These are phyloP conservation scores for Calocybe cyanea DNA, from an alignment of 768 basidiomycete genomes.

Conservation along the genomic window DNA sequence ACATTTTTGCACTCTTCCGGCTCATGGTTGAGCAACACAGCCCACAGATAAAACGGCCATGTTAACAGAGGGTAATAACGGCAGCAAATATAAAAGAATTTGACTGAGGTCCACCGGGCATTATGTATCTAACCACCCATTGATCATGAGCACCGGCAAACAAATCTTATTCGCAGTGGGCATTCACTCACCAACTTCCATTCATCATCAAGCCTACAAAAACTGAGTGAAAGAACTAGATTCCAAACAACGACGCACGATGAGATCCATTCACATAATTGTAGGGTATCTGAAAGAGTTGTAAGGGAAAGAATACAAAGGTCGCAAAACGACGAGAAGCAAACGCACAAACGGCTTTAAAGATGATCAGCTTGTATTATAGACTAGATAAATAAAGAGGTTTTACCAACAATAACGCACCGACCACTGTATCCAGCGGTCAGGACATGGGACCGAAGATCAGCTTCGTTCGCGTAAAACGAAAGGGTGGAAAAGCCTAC, in stretches of 20 bases:
- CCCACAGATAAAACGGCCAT: slow-evolving; percentile 23
- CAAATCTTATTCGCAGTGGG: background rate
- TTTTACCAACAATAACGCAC: background rate
- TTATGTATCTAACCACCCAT: slow-evolving; percentile 17
- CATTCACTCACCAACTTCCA: slow-evolving; percentile 13
- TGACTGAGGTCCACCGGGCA: slow-evolving; percentile 19
- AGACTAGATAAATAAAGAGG: background rate
- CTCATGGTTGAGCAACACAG: slow-evolving; percentile 18
- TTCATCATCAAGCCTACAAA: slow-evolving; percentile 21
- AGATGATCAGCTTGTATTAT: background rate
- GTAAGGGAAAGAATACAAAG: too few species aligned
- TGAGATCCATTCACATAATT: slow-evolving; percentile 23
- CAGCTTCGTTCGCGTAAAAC: background rate
- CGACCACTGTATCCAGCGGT: background rate
- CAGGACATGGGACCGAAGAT: too few species aligned
- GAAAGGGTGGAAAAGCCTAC: background rate
- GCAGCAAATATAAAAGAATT: slow-evolving; percentile 20
- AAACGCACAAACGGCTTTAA: slow-evolving; percentile 5
- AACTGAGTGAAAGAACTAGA: background rate
- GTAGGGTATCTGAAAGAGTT: slow-evolving; percentile 21
- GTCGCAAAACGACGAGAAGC: too few species aligned
- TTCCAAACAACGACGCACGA: slow-evolving; percentile 13
- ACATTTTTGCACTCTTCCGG: slow-evolving; percentile 15
- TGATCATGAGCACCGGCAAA: too few species aligned
- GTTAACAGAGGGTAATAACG: slow-evolving; percentile 23